Percentiles rank a stretch among this genome's conserved stretches.
Evolutionary conservation across 2,329 filamentous ascomycete species (phyloP).

Genomic region (Verticillium nonalfalfae): DNA sequence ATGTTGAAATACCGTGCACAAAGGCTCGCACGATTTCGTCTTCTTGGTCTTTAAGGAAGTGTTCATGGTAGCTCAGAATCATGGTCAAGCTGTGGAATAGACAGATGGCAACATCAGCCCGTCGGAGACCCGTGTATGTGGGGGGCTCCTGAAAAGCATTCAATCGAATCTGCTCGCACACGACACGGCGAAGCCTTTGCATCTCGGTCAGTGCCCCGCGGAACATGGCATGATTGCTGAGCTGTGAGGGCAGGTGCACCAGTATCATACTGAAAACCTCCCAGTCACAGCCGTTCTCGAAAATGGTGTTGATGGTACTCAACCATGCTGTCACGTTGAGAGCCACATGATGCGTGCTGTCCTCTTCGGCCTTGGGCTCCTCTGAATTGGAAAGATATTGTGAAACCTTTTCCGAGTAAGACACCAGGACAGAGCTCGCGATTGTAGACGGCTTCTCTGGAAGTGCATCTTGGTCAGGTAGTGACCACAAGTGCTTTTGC

Average conservation of each 20-base stretch:
- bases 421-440: conserved; percentile 46
- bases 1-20: conserved; percentile 73
- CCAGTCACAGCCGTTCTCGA: conserved; percentile 72
- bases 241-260: conserved; percentile 77
- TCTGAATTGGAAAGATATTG: conserved; percentile 7
- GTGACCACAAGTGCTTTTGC: conserved; percentile 51
- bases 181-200: conserved; percentile 63
- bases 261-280: conserved; percentile 89
- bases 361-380: conserved; percentile 10
- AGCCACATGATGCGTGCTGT: conserved; percentile 24
- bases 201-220: conserved; percentile 67
- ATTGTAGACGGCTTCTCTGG: conserved; percentile 38
- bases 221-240: conserved; percentile 87
- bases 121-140: conserved; percentile 68
- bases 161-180: conserved; percentile 78
- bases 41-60: conserved; percentile 78
- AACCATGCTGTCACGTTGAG: conserved; percentile 65
- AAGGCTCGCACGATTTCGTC: conserved; percentile 87
- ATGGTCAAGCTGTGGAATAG: conserved; percentile 83
- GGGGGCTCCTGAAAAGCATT: conserved; percentile 80
- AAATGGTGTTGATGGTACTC: conserved; percentile 67
- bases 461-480: conserved; percentile 49
- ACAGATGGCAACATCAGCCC: conserved; percentile 82
- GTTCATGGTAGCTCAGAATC: conserved; percentile 82
- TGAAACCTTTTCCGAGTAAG: conserved; percentile 19